These are phyloP conservation scores for Malassezia sympodialis DNA, from an alignment of 1,284 basidiomycete genomes.

Conservation along the genomic window DNA sequence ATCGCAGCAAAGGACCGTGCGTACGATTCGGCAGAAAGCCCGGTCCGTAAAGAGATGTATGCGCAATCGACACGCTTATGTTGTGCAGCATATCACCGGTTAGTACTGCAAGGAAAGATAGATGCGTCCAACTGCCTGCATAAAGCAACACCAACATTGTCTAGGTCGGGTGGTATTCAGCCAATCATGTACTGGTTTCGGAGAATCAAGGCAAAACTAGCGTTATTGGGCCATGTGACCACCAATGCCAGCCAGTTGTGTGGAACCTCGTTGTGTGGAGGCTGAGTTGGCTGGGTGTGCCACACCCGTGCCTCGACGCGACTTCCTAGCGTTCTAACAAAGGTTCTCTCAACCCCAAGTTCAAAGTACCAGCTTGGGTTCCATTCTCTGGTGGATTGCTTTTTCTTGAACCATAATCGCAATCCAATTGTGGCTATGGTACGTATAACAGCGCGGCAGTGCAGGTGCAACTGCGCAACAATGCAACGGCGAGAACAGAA, in stretches of 20 bases:
- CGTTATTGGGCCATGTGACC: not conserved
- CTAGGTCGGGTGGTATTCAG: not conserved
- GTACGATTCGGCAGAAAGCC: not conserved
- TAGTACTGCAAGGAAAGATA: not conserved
- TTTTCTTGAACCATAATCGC: not conserved
- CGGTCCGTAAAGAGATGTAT: not conserved
- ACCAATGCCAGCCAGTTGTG: not conserved
- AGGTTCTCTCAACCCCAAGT: not conserved
- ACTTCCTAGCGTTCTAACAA: not conserved
- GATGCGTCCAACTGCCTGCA: not conserved
- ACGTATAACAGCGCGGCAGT: not conserved
- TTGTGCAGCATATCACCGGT: not conserved
- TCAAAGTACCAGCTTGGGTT: not conserved
- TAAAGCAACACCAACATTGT: not conserved
- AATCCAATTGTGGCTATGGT: slow-evolving; percentile 4
- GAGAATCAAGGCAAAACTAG: not conserved
- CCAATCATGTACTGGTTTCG: not conserved
- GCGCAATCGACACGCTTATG: not conserved
- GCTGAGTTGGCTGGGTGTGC: not conserved
- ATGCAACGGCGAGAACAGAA: not conserved
- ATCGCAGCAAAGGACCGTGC: not conserved
- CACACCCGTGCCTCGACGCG: slow-evolving; percentile 1
- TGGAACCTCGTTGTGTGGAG: not conserved
- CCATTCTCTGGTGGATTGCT: not conserved
- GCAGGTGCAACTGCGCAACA: no score